Evolutionary conservation across 2,329 filamentous ascomycete species (phyloP).

Genomic region (Penicillium sp.): DNA sequence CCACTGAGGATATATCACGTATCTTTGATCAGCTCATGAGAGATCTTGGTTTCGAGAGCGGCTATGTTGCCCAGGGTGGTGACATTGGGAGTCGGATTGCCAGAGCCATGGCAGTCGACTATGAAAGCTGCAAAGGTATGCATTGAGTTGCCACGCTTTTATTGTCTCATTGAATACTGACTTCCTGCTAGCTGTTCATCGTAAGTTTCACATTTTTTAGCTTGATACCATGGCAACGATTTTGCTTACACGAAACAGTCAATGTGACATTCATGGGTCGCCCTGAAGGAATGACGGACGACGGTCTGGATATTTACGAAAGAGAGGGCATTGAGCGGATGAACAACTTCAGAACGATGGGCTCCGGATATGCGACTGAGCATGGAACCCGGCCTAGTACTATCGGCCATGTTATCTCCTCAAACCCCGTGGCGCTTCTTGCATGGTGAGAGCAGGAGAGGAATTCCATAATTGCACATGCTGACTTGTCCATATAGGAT

Average conservation of each 20-base stretch:
- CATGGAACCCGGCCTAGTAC: constrained; percentile 33
- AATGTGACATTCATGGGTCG: constrained; percentile 26
- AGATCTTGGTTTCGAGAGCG: constrained; percentile 25
- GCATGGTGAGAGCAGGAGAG: constrained; percentile 24
- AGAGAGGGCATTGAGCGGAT: constrained; percentile 28
- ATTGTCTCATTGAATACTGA: background rate
- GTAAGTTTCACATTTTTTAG: constrained; percentile 14
- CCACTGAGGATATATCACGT: constrained; percentile 22
- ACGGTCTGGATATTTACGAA: constrained; percentile 20
- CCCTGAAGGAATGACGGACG: constrained; percentile 22
- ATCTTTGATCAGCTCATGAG: constrained; percentile 29
- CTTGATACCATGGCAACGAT: background rate
- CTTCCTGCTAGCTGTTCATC: constrained; percentile 22
- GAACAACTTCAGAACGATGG: constrained; percentile 16
- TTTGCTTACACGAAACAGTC: constrained; percentile 18
- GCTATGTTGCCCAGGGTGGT: constrained; percentile 31
- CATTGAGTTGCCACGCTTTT: background rate
- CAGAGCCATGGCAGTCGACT: constrained; percentile 21
- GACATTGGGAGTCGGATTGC: constrained; percentile 29
- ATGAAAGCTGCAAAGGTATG: constrained; percentile 30
- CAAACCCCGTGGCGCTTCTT: constrained; percentile 30
- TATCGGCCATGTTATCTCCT: constrained; percentile 32
- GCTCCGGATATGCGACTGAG: constrained; percentile 26
- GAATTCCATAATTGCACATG: background rate
- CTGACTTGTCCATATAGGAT: constrained; percentile 27